Evolutionary conservation across 345 rosid genomes (phyloP).

Genomic region (Gossypium australe): DNA sequence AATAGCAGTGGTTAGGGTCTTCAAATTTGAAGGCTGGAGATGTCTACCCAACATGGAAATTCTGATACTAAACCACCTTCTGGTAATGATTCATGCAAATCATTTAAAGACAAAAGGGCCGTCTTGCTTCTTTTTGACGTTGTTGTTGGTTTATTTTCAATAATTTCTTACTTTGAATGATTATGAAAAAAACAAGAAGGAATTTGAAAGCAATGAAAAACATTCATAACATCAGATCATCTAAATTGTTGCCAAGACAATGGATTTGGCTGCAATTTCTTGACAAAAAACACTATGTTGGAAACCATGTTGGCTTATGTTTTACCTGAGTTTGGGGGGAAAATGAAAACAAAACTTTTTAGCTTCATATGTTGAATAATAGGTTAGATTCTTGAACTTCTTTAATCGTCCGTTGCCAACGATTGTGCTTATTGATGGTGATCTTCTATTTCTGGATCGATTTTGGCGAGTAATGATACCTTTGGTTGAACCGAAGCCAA

Average conservation of each 20-base stretch:
- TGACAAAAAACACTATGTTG: not conserved
- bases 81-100: slow-evolving; percentile 27
- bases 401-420: not conserved
- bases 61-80: slow-evolving; percentile 25
- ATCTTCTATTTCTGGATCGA: not conserved
- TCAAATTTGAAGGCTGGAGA: slow-evolving; percentile 26
- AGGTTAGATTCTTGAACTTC: not conserved
- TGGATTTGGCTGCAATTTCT: not conserved
- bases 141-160: not conserved
- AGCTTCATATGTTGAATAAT: no score
- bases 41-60: slow-evolving; percentile 52
- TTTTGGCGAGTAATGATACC: not conserved
- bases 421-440: not conserved
- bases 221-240: not conserved
- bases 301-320: no score
- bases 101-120: not conserved
- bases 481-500: not conserved
- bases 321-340: no score
- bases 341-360: no score
- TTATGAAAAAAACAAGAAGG: not conserved
- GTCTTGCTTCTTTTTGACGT: not conserved
- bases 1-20: slow-evolving; percentile 22
- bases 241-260: not conserved
- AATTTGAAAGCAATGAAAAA: no score
- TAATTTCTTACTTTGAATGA: not conserved